Evolutionary conservation across 2,329 filamentous ascomycete genomes (phyloP), one percentile per base, ranked within the genome.

Genomic region (Aureobasidium pullulans): DNA sequence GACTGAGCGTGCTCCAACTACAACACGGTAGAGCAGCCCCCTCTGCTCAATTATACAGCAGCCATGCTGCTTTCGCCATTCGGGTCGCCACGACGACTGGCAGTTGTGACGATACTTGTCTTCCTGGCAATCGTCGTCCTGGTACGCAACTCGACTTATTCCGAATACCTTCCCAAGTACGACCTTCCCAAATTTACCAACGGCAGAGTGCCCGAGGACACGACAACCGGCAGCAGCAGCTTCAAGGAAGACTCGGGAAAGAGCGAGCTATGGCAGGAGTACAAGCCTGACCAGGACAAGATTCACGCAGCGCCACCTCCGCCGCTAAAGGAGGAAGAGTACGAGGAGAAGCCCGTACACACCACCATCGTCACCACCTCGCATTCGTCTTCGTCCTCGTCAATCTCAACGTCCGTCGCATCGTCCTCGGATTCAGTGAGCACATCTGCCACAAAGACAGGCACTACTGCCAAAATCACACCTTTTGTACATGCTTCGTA

Each of bases 71-170:
- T 67, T 36, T 63, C 65, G 13, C 42, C 62, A 10, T 67, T 65
- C 36, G 60, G 64, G n/a, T 72, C 72, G 60, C 71, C 72, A 7
- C 70, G 72, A 64, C 71, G 69, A 64, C 69, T 76, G 62, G 66
- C 66, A 36, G 63, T 76, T 57, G 62, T 75, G 58, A 68, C 67
- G 28, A 66, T 72, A 37, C 57, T 74, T 50, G 64, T 69, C 19
- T 71, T 76, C 64, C 57, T 71, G 10, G 40, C 62, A 34, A 62
- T 65, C 29, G 43, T 69, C 43, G 47, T 68, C 5, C 61, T 67
- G 36, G 59, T 69, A 19, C 62, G 64, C n/a, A 60, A 62, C 23
- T 63, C 64, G 32, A 57, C 62, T 32, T 67, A 67, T 57, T 57
- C 57, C 31, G 52, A 61, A n/a, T 63, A 64, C 50, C 61, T 67